Evolutionary conservation across 768 basidiomycete species (phyloP), one percentile per base, ranked within the genome.

Genomic region (Russula sp.): DNA sequence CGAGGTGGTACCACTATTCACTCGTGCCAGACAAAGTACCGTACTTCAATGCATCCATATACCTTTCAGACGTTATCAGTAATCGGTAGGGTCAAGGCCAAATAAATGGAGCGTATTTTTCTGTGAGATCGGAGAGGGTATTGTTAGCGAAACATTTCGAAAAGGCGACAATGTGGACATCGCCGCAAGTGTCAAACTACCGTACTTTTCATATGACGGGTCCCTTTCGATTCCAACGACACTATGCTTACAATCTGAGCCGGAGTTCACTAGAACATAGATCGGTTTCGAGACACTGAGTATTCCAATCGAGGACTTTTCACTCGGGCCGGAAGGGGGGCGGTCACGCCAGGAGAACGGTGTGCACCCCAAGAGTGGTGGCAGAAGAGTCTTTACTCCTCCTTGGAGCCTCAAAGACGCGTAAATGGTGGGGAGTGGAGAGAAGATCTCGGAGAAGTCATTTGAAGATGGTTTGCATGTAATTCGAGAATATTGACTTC

Each of bases 151-250:
- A 79, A 69, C 94, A 92, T 74, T 99, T 42, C 5, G 5, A 78
- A 92, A 90, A 72, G 97, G 97, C 52, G 97, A 99, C 79, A 98
- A 96, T 74, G 92, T 99, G 51, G 98, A 92, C 75, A 98, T 99
- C 72, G 92, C 86, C 42, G n/a, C n/a, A n/a, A 88, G 89, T n/a
- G 97, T 98, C 79, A 98, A 98, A 77, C 84, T 98, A 59, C 80
- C 98, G 42, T 98, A 59, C 80, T 99, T 42, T 96, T 96, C 8
- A 87, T 98, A 59, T 96, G 98, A 67, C 81, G 32, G 96, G 69
- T 98, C 42, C 64, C 32, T 57, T 62, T 46, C 34, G 18, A 26
- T 46, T 61, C 16, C 51, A 28, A 53, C 28, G 22, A 38, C 30
- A 49, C 10, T 51, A 49, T 51, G 42, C 59, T 66, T 36, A 65